phyloP scores from a whole-genome alignment of 805 yeast species.

The Saccharomyces mikatae region DNA sequence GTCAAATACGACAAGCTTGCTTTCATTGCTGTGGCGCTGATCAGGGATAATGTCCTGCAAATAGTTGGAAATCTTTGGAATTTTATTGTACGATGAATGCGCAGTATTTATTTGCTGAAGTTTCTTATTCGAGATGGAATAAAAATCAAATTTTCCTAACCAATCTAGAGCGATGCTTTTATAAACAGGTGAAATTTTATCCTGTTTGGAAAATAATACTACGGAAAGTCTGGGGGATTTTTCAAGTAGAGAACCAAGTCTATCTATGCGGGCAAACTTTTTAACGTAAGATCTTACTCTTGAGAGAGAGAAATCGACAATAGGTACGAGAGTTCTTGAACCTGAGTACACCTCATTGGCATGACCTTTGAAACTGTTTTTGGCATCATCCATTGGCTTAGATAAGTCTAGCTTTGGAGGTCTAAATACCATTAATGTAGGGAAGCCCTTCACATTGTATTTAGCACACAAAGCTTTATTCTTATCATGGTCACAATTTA shows the following conservation, averaged over 20 bases:
- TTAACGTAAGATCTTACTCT: conserved; percentile 61
- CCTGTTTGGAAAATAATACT: conserved; percentile 46
- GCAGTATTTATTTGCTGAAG: conserved; percentile 10
- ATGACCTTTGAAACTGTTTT: conserved; percentile 27
- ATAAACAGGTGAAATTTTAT: conserved; percentile 44
- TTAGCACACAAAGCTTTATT: conserved; percentile 65
- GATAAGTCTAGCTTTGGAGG: conserved; percentile 55
- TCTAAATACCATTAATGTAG: conserved; percentile 73
- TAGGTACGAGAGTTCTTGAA: conserved; percentile 46
- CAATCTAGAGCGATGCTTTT: conserved; percentile 68
- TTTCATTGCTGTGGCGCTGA: conserved; percentile 11
- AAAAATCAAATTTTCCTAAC: conserved; percentile 40
- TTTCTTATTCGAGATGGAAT: conserved; percentile 34
- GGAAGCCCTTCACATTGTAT: conserved; percentile 67
- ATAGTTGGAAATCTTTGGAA: conserved; percentile 19
- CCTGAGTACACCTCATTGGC: conserved; percentile 54
- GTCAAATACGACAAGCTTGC: conserved; percentile 20
- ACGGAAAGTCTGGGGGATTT: conserved; percentile 32
- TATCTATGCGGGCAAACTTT: conserved; percentile 35
- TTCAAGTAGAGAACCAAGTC: conserved; percentile 22
- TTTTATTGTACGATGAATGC: conserved; percentile 2
- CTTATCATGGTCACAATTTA: conserved; percentile 68
- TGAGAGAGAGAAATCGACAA: conserved; percentile 46
- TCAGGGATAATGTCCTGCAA: conserved; percentile 8
- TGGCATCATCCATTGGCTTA: conserved; percentile 13